Conservation (phyloP, 805 yeast genomes). For the Grigorovia humatica region DNA sequence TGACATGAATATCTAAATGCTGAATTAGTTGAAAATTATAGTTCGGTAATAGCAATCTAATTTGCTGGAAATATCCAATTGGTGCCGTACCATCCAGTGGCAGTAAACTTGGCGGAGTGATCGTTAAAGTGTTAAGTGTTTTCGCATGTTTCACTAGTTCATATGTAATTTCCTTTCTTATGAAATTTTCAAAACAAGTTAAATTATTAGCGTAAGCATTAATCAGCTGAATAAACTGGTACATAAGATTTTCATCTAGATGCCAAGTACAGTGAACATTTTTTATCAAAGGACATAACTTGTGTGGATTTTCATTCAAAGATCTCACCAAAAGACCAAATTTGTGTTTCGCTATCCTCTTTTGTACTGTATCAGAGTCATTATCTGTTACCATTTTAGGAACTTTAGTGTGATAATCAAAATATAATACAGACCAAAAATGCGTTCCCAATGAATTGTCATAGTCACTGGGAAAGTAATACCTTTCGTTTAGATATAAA, state of each 20-base stretch:
- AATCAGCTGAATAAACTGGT: conserved; percentile 11
- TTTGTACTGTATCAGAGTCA: not conserved
- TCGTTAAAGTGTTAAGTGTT: conserved; percentile 13
- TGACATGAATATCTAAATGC: conserved; percentile 18
- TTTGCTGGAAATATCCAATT: conserved; percentile 8
- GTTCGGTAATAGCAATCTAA: conserved; percentile 6
- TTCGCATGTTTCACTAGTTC: conserved; percentile 8
- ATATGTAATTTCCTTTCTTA: conserved; percentile 11
- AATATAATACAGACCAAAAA: conserved; percentile 21
- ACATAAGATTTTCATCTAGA: conserved; percentile 11
- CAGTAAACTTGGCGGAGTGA: conserved; percentile 19
- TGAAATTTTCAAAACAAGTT: conserved; percentile 17
- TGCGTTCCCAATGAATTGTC: conserved; percentile 18
- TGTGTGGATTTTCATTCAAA: conserved; percentile 9
- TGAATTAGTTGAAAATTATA: conserved; percentile 16
- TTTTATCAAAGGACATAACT: conserved; percentile 15
- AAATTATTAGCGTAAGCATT: conserved; percentile 12
- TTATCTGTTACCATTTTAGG: not conserved
- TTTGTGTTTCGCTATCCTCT: conserved; percentile 5
- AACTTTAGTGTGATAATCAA: conserved; percentile 4
- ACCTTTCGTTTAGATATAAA: conserved; percentile 19
- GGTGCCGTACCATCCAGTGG: conserved; percentile 13
- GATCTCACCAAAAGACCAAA: conserved; percentile 16
- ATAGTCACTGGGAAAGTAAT: conserved; percentile 17
- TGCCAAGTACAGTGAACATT: conserved; percentile 26